Percentiles rank a stretch among this genome's conserved stretches.
phyloP scores from a whole-genome alignment of 345 rosid species.

The Arabidopsis arenosa region DNA sequence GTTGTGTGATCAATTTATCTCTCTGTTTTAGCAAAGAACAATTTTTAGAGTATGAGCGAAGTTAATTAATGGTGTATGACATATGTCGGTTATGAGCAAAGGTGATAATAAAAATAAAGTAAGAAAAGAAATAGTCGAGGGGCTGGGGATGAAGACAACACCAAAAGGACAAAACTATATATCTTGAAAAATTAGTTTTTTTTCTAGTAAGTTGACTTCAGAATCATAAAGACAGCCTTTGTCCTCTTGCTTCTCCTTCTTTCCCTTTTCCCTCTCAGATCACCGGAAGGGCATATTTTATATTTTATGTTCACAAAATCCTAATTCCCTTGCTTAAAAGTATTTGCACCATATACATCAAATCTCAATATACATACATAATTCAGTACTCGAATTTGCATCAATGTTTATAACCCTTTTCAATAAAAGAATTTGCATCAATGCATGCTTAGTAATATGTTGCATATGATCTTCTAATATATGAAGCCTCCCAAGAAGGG shows the following conservation, averaged over 20 bases:
- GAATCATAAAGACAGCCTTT: conserved; percentile 40
- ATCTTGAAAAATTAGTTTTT: conserved; percentile 3
- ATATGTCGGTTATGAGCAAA: not conserved
- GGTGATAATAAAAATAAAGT: not conserved
- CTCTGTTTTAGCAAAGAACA: conserved; percentile 9
- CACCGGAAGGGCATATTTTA: not conserved
- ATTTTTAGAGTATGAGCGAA: conserved; percentile 1
- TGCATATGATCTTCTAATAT: not conserved
- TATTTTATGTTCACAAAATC: conserved; percentile 12
- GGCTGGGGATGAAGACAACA: conserved; percentile 31
- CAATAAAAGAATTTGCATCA: not conserved
- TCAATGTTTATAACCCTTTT: not conserved
- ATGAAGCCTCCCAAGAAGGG: not conserved
- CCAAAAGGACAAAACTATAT: conserved; percentile 32
- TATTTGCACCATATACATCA: conserved; percentile 8
- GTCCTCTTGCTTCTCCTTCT: conserved; percentile 17
- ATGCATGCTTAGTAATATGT: not conserved
- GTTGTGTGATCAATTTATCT: conserved; percentile 24
- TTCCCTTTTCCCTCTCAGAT: not conserved
- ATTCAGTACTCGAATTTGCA: not conserved
- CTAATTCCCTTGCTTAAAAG: not conserved
- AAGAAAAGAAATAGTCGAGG: not conserved
- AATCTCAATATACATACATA: not conserved
- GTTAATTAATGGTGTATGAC: not conserved
- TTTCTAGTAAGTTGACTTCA: conserved; percentile 33